Percentiles rank a stretch among this genome's conserved stretches.
These are phyloP conservation scores for Kluyveromyces lactis DNA, from an alignment of 805 yeast species.

Conservation along the genomic window DNA sequence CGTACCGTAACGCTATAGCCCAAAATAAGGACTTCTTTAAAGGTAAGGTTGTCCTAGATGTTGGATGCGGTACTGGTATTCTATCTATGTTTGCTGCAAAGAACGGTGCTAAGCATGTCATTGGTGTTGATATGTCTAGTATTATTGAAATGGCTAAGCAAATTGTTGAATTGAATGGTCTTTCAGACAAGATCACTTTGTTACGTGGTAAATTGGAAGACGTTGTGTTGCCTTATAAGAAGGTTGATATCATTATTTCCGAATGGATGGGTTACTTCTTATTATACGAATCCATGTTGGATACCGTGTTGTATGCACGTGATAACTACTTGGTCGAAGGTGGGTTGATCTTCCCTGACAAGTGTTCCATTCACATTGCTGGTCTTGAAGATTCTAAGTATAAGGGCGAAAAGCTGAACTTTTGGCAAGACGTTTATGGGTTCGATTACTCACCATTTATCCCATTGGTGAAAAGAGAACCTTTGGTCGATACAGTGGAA, in stretches of 20 bases:
- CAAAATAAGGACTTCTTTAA: constrained; percentile 84
- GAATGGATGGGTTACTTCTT: constrained; percentile 99
- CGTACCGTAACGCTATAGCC: constrained; percentile 86
- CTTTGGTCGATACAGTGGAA: constrained; percentile 92
- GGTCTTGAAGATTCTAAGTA: constrained; percentile 90
- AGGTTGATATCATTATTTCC: constrained; percentile 90
- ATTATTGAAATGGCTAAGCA: constrained; percentile 95
- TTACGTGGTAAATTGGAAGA: constrained; percentile 93
- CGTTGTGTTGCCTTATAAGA: constrained; percentile 70
- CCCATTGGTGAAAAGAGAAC: constrained; percentile 81
- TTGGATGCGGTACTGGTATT: constrained; percentile 98
- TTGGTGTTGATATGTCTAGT: constrained; percentile 95
- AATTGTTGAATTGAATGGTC: constrained; percentile 77
- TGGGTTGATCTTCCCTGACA: constrained; percentile 92
- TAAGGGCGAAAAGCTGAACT: constrained; percentile 82
- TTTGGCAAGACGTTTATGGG: constrained; percentile 96
- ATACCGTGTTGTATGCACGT: constrained; percentile 89
- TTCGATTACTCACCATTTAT: constrained; percentile 91
- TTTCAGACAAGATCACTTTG: constrained; percentile 76
- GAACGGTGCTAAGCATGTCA: constrained; percentile 98
- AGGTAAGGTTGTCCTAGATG: constrained; percentile 91
- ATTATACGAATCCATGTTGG: constrained; percentile 95
- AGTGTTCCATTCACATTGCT: constrained; percentile 81
- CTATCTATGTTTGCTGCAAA: constrained; percentile 95
- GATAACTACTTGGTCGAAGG: constrained; percentile 72